phyloP scores from a whole-genome alignment of 2,329 filamentous ascomycete species.

The Beauveria brongniartii region DNA sequence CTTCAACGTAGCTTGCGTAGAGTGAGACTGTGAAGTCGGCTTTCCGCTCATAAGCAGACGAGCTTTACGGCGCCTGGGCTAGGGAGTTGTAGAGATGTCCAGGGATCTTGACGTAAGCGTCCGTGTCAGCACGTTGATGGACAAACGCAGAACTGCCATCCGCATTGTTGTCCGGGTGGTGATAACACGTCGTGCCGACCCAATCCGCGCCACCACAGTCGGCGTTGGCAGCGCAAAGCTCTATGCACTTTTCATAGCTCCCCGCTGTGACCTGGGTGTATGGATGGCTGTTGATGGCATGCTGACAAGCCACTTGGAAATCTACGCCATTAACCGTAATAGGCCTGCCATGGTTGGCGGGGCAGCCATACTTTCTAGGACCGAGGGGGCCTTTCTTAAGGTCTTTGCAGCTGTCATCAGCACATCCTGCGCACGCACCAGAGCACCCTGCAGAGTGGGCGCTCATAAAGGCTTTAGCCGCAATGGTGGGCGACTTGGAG shows the following conservation, averaged over 20 bases:
- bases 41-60: not conserved
- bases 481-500: conserved; percentile 11
- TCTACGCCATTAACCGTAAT: not conserved
- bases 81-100: not conserved
- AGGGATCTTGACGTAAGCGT: not conserved
- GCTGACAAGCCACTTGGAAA: not conserved
- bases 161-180: not conserved
- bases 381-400: not conserved
- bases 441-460: conserved; percentile 14
- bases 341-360: not conserved
- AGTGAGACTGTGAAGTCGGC: not conserved
- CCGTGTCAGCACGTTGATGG: not conserved
- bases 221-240: not conserved
- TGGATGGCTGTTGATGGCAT: not conserved
- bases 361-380: not conserved
- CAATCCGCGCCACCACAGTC: not conserved
- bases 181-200: not conserved
- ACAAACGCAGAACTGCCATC: not conserved
- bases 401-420: not conserved
- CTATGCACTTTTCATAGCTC: not conserved
- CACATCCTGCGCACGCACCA: not conserved
- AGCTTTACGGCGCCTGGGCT: not conserved
- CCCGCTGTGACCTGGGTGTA: not conserved
- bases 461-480: conserved; percentile 14
- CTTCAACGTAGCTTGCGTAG: not conserved